A percentile compares a stretch with the other conserved stretches of the same genome.
Evolutionary conservation across 1,284 basidiomycete genomes (phyloP).

Genomic region (Ceratobasidium sp.): DNA sequence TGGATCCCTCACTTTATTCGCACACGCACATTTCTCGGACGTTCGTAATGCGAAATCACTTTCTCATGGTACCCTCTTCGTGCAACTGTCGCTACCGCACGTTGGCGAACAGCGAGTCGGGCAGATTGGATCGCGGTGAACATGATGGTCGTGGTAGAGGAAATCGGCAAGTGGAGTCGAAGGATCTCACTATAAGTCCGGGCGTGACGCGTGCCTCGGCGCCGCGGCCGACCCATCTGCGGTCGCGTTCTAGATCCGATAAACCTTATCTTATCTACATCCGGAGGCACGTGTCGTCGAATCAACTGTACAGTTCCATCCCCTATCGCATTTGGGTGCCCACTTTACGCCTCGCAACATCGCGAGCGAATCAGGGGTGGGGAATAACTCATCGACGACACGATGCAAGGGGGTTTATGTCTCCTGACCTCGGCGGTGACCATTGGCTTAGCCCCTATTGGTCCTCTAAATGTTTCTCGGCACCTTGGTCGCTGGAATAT

Average conservation of each 20-base stretch:
- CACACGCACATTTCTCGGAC: conserved; percentile 85
- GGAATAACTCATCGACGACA: background rate
- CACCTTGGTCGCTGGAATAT: no score
- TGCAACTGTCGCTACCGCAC: conserved; percentile 20
- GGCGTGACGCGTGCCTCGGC: conserved; percentile 29
- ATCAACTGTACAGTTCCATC: background rate
- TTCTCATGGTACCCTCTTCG: conserved; percentile 87
- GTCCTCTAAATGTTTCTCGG: no score
- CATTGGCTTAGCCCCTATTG: no score
- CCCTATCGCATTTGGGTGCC: background rate
- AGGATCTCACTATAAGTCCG: conserved; percentile 1
- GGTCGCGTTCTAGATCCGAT: background rate
- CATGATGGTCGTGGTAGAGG: conserved; percentile 34
- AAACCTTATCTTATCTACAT: conserved; percentile 26
- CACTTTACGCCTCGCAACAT: background rate
- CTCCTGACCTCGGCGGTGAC: no score
- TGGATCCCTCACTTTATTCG: conserved; percentile 45
- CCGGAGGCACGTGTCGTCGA: background rate
- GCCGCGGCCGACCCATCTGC: conserved; percentile 12
- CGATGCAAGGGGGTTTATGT: no score
- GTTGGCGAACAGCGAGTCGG: conserved; percentile 23
- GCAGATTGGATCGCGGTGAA: conserved; percentile 27
- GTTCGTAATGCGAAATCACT: conserved; percentile 95
- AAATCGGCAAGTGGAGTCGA: conserved; percentile 27
- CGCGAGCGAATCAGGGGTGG: background rate